Evolutionary conservation across 164 flowering plant species (phyloP), one percentile per base, ranked within the genome.

Genomic region (Annona squamosa): DNA sequence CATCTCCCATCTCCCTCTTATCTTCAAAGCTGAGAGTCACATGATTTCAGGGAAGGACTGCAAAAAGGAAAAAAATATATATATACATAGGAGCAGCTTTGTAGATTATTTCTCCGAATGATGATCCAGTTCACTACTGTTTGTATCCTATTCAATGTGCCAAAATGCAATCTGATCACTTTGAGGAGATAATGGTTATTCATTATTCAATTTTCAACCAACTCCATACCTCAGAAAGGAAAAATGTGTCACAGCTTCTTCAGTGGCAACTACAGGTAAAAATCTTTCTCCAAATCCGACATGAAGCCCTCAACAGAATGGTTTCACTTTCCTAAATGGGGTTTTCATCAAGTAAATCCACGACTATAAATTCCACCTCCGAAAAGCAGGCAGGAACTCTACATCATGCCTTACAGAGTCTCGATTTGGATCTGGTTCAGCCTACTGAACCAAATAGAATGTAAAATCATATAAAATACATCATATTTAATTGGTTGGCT

Each of bases 401-500:
- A 68, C 59, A 46, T 4, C 41, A 41, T 19, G n/a, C 68, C 1
- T 66, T 48, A 7, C 57, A 37, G 19, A 5, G 5, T 48, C 52
- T 45, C 56, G 72, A 70, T 59, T 76, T 63, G 68, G 16, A 77
- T 63, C 47, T 77, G 79, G 69, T 68, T 73, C 56, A 77, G 70
- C 65, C 79, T 77, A 47, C 61, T 77, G 46, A 69, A 69, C 79
- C 76, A 77, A 69, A 73, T 69, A 16, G 79, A 77, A 66, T 77
- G 79, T 45, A 77, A 62, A 73, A 77, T 77, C 79, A 77, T 77
- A 65, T 73, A 70, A 61, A 77, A 77, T 57, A 77, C 6, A 9
- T 77, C 79, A 69, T 77, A 77, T 70, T 63, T 77, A n/a, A 73
- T 65, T 17, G 79, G 76, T 69, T 65, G 69, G 69, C 37, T n/a